Evolutionary conservation across 306 rosid genomes (phyloP).

Genomic region (Alnus rubra): DNA sequence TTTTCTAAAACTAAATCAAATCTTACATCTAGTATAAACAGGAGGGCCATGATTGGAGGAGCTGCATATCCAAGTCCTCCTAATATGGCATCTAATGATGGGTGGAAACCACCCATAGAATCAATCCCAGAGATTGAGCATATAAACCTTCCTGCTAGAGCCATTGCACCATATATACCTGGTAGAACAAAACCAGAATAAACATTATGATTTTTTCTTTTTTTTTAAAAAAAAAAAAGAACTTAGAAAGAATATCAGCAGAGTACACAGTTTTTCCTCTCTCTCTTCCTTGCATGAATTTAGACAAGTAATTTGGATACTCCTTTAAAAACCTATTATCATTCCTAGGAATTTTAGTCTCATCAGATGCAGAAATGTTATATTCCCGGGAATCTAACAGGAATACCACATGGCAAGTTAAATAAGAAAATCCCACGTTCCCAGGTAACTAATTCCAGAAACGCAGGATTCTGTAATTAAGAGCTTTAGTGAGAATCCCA

Average conservation of each 20-base stretch:
- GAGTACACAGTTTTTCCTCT: not conserved
- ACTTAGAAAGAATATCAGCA: not conserved
- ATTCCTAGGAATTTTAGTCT: not conserved
- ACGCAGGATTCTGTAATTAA: not conserved
- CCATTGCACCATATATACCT: conserved; percentile 99
- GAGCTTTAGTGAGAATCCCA: not conserved
- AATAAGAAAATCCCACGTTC: not conserved
- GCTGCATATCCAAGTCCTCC: conserved; percentile 89
- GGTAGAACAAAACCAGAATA: conserved; percentile 18
- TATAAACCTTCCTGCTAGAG: conserved; percentile 78
- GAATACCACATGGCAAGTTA: not conserved
- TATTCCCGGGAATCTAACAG: not conserved
- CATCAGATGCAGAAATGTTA: not conserved
- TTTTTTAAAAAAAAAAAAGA: not conserved
- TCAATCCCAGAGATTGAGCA: conserved; percentile 88
- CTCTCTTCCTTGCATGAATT: not conserved
- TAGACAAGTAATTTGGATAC: too few species aligned
- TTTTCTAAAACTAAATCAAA: not conserved
- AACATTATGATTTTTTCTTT: not conserved
- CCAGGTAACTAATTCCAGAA: not conserved
- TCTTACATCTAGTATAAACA: conserved; percentile 89
- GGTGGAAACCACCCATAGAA: conserved; percentile 78
- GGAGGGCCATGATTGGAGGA: conserved; percentile 96
- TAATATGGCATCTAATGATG: conserved; percentile 76
- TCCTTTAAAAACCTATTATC: not conserved